Percentiles rank a stretch among this genome's conserved stretches.
Evolutionary conservation across 768 basidiomycete species (phyloP).

Genomic region (Agaricus sinodeliciosus): DNA sequence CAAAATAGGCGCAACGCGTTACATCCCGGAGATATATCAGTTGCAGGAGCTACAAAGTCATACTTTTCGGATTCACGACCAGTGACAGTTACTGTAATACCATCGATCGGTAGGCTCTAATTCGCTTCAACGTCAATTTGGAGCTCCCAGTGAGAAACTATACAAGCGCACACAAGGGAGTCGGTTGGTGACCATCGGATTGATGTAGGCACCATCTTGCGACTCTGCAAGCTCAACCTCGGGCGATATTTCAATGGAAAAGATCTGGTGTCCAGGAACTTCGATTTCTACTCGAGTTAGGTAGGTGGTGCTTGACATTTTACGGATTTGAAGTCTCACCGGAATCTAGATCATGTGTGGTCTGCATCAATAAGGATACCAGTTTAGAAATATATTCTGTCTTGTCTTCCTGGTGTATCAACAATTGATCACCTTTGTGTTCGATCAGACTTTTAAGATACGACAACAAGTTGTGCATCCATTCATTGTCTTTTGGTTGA

Average conservation of each 20-base stretch:
- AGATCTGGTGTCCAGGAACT: constrained; percentile 62
- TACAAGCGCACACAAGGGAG: constrained; percentile 65
- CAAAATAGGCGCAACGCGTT: constrained; percentile 58
- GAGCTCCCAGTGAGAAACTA: neutral
- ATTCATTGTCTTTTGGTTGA: constrained; percentile 63
- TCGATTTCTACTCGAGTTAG: constrained; percentile 38
- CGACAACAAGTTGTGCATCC: constrained; percentile 72
- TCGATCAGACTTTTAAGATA: constrained; percentile 69
- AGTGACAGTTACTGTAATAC: constrained; percentile 50
- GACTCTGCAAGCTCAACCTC: constrained; percentile 46
- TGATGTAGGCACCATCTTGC: constrained; percentile 60
- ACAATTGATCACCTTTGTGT: constrained; percentile 42
- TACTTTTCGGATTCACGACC: constrained; percentile 61
- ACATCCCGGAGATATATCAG: constrained; percentile 49
- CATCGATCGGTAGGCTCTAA: constrained; percentile 57
- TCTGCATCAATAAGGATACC: constrained; percentile 39
- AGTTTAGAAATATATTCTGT: constrained; percentile 45
- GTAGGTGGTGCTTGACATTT: neutral
- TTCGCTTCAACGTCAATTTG: constrained; percentile 7
- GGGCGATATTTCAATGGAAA: constrained; percentile 44
- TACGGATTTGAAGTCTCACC: constrained; percentile 28
- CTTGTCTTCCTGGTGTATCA: constrained; percentile 47
- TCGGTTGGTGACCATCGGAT: constrained; percentile 54
- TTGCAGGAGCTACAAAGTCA: constrained; percentile 39
- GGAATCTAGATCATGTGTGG: constrained; percentile 46